A percentile compares a stretch with the other conserved stretches of the same genome.
Conservation (phyloP, 805 yeast species). For the Starmera pachycereana region DNA sequence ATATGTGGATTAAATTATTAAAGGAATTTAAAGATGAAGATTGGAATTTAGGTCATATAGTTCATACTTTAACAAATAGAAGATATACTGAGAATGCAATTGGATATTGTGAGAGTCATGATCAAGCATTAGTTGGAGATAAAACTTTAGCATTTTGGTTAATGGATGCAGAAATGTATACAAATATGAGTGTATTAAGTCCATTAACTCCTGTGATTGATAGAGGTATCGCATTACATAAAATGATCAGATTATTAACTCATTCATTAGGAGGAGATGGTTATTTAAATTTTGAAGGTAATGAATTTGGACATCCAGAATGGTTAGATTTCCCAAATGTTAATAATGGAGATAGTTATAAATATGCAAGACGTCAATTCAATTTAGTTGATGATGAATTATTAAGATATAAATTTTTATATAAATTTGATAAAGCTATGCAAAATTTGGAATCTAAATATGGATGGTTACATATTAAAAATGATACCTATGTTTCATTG, state of each 20-base stretch:
- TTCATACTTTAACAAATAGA: slow-evolving; percentile 76
- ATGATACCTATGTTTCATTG: slow-evolving; percentile 77
- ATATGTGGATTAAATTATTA: slow-evolving; percentile 94
- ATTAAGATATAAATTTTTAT: slow-evolving; percentile 68
- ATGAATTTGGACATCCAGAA: slow-evolving; percentile 98
- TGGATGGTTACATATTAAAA: slow-evolving; percentile 58
- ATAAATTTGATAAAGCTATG: slow-evolving; percentile 79
- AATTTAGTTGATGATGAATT: slow-evolving; percentile 73
- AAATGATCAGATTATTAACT: slow-evolving; percentile 79
- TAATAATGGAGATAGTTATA: slow-evolving; percentile 82
- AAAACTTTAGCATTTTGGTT: slow-evolving; percentile 95
- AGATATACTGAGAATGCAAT: slow-evolving; percentile 84
- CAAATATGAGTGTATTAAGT: slow-evolving; percentile 76
- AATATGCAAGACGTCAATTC: slow-evolving; percentile 93
- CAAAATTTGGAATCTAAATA: slow-evolving; percentile 62
- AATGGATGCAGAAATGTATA: slow-evolving; percentile 98
- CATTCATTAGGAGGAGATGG: slow-evolving; percentile 96
- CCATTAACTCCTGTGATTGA: slow-evolving; percentile 72
- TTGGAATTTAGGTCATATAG: slow-evolving; percentile 82
- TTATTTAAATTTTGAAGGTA: slow-evolving; percentile 91
- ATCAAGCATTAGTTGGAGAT: slow-evolving; percentile 96
- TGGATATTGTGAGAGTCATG: slow-evolving; percentile 91
- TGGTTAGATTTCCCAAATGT: slow-evolving; percentile 96
- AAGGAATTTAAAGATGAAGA: slow-evolving; percentile 80
- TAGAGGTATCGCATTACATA: slow-evolving; percentile 86